phyloP scores from a whole-genome alignment of 305 asterid species.

The Plantago coronopus region DNA sequence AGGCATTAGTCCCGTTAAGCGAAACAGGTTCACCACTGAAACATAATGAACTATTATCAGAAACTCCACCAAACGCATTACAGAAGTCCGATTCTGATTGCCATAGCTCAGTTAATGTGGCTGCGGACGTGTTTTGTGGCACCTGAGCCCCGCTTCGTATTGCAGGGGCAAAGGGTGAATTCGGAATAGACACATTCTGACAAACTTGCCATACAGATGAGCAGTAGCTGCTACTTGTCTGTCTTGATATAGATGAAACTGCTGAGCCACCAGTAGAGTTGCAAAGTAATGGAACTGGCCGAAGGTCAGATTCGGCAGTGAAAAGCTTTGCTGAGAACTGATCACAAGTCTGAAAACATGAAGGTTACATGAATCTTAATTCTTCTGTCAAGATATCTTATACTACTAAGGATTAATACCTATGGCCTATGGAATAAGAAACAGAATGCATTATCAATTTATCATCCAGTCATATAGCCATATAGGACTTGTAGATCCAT shows the following conservation, averaged over 20 bases:
- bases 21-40: conserved; percentile 55
- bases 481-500: too few relatives aligned
- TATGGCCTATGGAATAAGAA: too few relatives aligned
- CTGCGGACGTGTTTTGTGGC: conserved; percentile 41
- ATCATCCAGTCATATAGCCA: too few relatives aligned
- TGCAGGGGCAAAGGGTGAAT: conserved; percentile 85
- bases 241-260: conserved; percentile 36
- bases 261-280: conserved; percentile 42
- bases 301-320: conserved; percentile 36
- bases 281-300: conserved; percentile 73
- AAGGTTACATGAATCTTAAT: not conserved
- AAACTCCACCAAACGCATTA: conserved; percentile 56
- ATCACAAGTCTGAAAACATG: conserved; percentile 61
- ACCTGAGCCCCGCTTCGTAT: conserved; percentile 49
- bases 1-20: conserved; percentile 39
- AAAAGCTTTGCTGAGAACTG: conserved; percentile 77
- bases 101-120: conserved; percentile 77
- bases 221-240: conserved; percentile 48
- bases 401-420: too few relatives aligned
- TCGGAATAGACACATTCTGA: conserved; percentile 38
- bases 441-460: too few relatives aligned
- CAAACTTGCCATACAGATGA: conserved; percentile 76
- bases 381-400: too few relatives aligned
- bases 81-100: conserved; percentile 71
- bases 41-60: conserved; percentile 47